Evolutionary conservation across 2,329 filamentous ascomycete species (phyloP).

Genomic region (Colletotrichum lini): DNA sequence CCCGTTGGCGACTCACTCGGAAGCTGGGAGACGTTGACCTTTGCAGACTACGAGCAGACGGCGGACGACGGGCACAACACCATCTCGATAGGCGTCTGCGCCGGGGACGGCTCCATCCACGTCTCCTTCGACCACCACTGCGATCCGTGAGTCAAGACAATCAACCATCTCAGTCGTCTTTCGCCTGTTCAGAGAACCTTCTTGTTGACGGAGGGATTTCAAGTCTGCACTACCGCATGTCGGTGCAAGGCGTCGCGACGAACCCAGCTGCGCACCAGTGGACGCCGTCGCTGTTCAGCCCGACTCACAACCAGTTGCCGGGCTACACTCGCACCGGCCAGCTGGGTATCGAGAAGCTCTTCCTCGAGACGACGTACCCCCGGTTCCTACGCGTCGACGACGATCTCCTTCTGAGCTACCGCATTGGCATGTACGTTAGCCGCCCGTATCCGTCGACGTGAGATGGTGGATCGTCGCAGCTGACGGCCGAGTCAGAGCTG

Average conservation of each 20-base stretch:
- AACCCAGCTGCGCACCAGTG: conserved; percentile 24
- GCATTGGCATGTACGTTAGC: conserved; percentile 35
- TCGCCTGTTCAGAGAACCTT: not conserved
- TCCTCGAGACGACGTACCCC: conserved; percentile 37
- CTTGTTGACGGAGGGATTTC: not conserved
- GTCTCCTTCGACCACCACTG: conserved; percentile 39
- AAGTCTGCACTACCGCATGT: conserved; percentile 37
- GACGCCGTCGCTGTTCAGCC: conserved; percentile 35
- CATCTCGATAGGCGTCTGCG: conserved; percentile 35
- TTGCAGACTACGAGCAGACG: conserved; percentile 37
- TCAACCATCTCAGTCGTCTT: not conserved
- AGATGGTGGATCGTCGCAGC: not conserved
- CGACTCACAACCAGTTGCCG: conserved; percentile 33
- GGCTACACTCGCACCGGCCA: conserved; percentile 36
- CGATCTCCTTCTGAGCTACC: conserved; percentile 33
- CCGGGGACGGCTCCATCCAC: conserved; percentile 34
- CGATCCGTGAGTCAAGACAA: conserved; percentile 31
- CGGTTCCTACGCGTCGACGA: conserved; percentile 30
- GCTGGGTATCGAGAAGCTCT: conserved; percentile 34
- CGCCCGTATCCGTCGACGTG: too few species aligned
- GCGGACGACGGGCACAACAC: conserved; percentile 42
- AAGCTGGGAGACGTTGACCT: conserved; percentile 29
- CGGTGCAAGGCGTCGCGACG: conserved; percentile 25
- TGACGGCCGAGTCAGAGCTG: conserved; percentile 24
- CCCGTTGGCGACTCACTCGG: not conserved